These are phyloP conservation scores for Sordaria brevicollis DNA, from an alignment of 495 filamentous ascomycete genomes.

Conservation along the genomic window DNA sequence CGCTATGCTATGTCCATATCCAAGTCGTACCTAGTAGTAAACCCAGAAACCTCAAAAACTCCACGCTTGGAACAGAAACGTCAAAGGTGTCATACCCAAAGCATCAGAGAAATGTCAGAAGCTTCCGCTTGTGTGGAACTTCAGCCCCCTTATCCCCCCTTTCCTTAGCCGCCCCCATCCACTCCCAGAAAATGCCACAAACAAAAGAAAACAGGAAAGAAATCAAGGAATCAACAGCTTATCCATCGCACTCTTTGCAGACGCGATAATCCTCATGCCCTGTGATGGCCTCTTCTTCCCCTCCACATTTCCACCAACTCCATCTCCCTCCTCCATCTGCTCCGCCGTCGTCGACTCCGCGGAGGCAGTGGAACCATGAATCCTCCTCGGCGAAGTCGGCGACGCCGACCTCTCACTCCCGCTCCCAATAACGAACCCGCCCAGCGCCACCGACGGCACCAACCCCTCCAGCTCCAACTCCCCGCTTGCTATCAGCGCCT, in stretches of 20 bases:
- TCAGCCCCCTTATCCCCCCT: background rate
- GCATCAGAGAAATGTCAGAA: background rate
- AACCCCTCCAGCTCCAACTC: constrained; percentile 2
- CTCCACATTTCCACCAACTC: background rate
- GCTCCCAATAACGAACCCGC: background rate
- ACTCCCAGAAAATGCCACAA: too few relatives aligned
- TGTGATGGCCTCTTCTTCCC: constrained; percentile 15
- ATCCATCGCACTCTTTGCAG: constrained; percentile 38
- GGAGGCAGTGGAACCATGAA: too few relatives aligned
- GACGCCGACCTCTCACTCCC: background rate
- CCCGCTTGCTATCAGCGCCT: constrained; percentile 23
- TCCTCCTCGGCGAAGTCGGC: background rate
- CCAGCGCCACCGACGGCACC: background rate
- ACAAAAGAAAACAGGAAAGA: background rate
- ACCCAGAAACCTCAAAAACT: background rate
- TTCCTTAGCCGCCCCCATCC: background rate
- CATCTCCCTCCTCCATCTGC: background rate
- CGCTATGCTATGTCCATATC: background rate
- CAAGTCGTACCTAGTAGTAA: background rate
- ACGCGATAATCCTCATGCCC: constrained; percentile 38
- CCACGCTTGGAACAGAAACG: background rate
- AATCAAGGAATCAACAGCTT: constrained; percentile 36
- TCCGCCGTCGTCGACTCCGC: background rate
- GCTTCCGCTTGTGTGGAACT: background rate
- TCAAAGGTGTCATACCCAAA: background rate